A percentile compares a stretch with the other conserved stretches of the same genome.
Conservation (phyloP, 2,329 filamentous ascomycete species). For the Coniochaeta ligniaria region DNA sequence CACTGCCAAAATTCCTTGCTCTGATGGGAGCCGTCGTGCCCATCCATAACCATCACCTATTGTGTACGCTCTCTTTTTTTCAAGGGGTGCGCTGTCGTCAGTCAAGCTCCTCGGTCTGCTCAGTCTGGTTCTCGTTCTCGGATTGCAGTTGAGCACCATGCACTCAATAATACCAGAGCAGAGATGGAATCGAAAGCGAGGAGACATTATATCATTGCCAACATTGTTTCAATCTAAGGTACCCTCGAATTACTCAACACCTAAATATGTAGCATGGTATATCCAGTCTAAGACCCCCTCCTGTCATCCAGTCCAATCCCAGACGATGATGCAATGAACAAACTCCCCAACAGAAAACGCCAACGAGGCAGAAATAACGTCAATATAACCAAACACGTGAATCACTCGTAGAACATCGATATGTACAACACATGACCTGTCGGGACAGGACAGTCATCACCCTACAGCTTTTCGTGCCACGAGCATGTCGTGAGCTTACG, state of each 20-base stretch:
- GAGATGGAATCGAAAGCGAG: background rate
- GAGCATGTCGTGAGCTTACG: conserved; percentile 17
- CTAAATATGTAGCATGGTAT: background rate
- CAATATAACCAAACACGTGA: background rate
- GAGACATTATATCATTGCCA: background rate
- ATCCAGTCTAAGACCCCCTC: background rate
- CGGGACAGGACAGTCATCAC: too few relatives aligned
- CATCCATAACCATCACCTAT: too few relatives aligned
- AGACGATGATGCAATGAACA: too few relatives aligned
- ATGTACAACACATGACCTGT: too few relatives aligned
- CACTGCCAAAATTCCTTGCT: too few relatives aligned
- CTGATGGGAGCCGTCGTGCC: too few relatives aligned
- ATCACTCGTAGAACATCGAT: too few relatives aligned
- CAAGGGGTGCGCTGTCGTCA: too few relatives aligned
- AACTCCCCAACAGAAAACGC: background rate
- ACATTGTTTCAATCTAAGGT: background rate
- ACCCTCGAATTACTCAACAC: background rate
- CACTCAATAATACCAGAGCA: background rate
- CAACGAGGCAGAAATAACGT: background rate
- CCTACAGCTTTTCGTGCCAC: background rate
- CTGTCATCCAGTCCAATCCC: background rate
- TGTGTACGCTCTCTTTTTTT: too few relatives aligned
- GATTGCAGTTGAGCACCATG: too few relatives aligned
- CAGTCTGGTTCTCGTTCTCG: too few relatives aligned
- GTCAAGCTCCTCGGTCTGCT: too few relatives aligned